Evolutionary conservation across 371 early-diverging fungal species (phyloP).

Genomic region (Catenaria anguillulae): DNA sequence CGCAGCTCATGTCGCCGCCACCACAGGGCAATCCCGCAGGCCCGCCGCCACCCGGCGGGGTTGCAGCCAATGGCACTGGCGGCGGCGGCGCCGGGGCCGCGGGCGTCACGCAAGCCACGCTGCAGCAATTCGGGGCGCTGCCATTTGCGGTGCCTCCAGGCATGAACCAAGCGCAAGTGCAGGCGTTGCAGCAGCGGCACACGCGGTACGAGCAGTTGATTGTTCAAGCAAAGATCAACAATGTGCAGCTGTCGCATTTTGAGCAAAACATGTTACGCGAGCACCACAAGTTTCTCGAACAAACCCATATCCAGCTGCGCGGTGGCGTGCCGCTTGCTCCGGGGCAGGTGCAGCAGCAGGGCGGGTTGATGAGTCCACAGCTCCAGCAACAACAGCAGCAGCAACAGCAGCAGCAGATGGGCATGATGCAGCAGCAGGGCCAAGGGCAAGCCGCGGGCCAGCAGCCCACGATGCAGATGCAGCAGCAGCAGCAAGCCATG

Average conservation of each 20-base stretch:
- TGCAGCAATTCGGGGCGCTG: no score
- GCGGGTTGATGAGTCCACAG: background rate
- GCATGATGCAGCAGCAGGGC: background rate
- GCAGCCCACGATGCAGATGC: background rate
- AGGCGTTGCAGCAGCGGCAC: background rate
- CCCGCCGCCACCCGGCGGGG: no score
- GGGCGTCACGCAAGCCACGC: no score
- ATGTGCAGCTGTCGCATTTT: background rate
- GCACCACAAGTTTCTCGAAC: background rate
- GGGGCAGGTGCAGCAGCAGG: background rate
- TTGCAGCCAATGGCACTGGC: no score
- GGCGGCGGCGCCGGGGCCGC: no score
- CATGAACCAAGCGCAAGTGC: background rate
- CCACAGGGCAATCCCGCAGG: no score
- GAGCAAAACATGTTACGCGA: background rate
- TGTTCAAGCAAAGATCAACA: background rate
- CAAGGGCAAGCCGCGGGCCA: background rate
- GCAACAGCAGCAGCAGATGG: no score
- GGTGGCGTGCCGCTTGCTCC: no score
- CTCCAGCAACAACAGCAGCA: background rate
- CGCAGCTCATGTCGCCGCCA: no score
- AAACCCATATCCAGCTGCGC: background rate
- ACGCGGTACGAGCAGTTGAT: no score
- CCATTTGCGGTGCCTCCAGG: no score
- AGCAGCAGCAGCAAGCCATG: background rate